Conservation (phyloP, 2,329 filamentous ascomycete genomes). For the Sporothrix dimorphospora region DNA sequence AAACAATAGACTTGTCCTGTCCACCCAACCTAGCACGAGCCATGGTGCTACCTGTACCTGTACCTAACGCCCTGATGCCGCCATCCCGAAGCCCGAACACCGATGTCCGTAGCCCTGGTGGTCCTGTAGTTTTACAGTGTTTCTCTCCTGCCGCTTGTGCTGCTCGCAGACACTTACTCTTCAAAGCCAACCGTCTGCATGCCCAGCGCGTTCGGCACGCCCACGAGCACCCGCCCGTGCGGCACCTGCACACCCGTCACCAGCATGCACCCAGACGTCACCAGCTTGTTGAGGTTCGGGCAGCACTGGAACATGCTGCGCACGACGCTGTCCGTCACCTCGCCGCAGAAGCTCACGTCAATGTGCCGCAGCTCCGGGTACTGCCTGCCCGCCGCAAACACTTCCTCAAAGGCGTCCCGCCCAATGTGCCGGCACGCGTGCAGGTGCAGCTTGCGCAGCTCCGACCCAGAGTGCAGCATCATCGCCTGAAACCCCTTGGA, state of each 20-base stretch:
- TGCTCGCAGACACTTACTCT: constrained; percentile 6
- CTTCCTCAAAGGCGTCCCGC: constrained; percentile 69
- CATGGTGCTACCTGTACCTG: background rate
- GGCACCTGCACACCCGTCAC: constrained; percentile 59
- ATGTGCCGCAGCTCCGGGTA: constrained; percentile 73
- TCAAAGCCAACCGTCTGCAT: constrained; percentile 59
- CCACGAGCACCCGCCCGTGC: constrained; percentile 58
- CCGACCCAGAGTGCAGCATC: constrained; percentile 78
- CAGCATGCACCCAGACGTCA: constrained; percentile 68
- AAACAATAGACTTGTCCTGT: background rate
- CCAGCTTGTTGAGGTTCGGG: constrained; percentile 61
- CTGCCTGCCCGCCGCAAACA: constrained; percentile 62
- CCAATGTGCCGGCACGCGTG: constrained; percentile 83
- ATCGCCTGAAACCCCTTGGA: constrained; percentile 75
- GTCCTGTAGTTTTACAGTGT: background rate
- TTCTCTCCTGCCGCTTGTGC: background rate
- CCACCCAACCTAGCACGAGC: background rate
- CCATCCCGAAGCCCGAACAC: constrained; percentile 13
- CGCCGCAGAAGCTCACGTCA: constrained; percentile 76
- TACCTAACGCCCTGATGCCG: constrained; percentile 7
- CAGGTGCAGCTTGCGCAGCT: constrained; percentile 71
- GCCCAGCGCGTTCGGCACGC: constrained; percentile 61
- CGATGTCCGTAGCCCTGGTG: background rate
- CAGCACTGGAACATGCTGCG: constrained; percentile 66
- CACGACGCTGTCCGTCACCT: constrained; percentile 67